Percentiles rank a stretch among this genome's conserved stretches.
Conservation (phyloP, 352 stramenopile genomes). For the Aphanomyces euteiches region DNA sequence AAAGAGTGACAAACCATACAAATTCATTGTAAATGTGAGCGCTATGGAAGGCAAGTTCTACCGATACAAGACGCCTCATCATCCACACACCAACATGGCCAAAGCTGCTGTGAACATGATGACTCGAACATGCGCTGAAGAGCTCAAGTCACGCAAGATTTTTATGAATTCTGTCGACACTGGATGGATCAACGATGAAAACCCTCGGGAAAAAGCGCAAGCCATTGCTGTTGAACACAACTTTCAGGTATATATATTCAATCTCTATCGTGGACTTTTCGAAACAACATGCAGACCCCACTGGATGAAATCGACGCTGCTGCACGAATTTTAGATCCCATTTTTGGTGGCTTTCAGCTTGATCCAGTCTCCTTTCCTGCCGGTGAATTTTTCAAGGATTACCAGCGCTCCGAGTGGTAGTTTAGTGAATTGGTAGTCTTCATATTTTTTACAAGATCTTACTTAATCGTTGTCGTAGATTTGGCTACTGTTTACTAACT, state of each 20-base stretch:
- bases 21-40: constrained; percentile 94
- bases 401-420: constrained; percentile 67
- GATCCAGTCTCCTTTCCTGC: constrained; percentile 46
- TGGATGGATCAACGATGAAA: constrained; percentile 97
- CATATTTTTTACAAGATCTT: constrained; percentile 12
- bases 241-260: constrained; percentile 62
- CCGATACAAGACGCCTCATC: constrained; percentile 95
- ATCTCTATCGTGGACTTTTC: no score
- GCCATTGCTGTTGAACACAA: constrained; percentile 88
- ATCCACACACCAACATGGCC: constrained; percentile 97
- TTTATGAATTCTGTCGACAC: constrained; percentile 96
- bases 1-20: constrained; percentile 46
- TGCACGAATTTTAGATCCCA: constrained; percentile 90
- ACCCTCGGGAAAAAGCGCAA: constrained; percentile 87
- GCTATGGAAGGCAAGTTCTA: constrained; percentile 99
- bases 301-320: constrained; percentile 95
- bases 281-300: constrained; percentile 63
- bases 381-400: constrained; percentile 77
- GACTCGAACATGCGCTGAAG: constrained; percentile 86
- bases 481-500: no score
- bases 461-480: no score
- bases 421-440: constrained; percentile 6
- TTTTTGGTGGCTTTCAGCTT: constrained; percentile 75
- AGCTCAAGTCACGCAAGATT: constrained; percentile 83
- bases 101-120: constrained; percentile 97